phyloP scores from a whole-genome alignment of 176 grass and related monocot genomes.

The Dendrocalamus sinicus region DNA sequence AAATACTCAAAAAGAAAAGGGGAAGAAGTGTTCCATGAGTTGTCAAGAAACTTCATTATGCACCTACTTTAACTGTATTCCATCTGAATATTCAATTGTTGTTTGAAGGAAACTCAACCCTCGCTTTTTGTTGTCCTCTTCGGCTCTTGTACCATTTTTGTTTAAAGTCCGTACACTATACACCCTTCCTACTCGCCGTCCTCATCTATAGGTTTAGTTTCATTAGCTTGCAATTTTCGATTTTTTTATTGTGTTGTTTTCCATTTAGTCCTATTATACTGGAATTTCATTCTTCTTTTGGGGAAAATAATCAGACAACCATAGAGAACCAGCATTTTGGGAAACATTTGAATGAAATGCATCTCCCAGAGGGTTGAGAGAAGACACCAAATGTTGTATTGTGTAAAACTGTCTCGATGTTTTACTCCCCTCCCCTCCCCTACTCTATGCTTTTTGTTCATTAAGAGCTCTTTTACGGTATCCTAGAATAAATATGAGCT shows the following conservation, averaged over 20 bases:
- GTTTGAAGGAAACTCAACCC: background rate
- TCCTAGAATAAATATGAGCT: no score
- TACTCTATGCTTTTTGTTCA: background rate
- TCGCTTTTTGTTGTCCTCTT: background rate
- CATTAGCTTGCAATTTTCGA: background rate
- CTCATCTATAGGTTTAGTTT: background rate
- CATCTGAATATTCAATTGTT: background rate
- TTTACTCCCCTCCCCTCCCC: background rate
- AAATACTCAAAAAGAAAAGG: background rate
- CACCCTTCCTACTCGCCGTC: background rate
- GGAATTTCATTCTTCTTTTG: background rate
- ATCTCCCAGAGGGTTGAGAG: background rate
- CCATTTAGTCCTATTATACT: background rate
- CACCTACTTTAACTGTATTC: background rate
- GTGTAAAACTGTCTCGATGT: conserved; percentile 5
- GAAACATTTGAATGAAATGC: conserved; percentile 2
- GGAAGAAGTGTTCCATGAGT: background rate
- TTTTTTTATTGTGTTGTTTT: background rate
- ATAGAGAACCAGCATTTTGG: background rate
- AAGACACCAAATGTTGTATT: background rate
- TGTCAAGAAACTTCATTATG: background rate
- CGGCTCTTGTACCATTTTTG: background rate
- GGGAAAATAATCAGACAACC: background rate
- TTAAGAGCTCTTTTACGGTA: no score
- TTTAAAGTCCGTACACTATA: background rate